Conservation (phyloP, 2,329 filamentous ascomycete genomes). For the Paracamarosporium sp. region DNA sequence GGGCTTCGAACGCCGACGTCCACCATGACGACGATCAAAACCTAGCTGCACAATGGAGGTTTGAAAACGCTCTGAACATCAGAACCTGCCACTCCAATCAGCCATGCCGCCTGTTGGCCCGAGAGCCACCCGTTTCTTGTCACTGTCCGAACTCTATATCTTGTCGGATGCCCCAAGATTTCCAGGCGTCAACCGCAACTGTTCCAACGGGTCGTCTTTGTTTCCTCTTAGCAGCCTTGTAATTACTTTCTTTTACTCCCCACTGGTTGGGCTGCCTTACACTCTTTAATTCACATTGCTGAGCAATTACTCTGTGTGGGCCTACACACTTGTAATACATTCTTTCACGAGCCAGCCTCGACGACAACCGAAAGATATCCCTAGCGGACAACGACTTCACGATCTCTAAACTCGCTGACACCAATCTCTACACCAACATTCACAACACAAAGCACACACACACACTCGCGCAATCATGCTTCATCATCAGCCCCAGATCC, state of each 20-base stretch:
- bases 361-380: constrained; percentile 55
- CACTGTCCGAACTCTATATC: constrained; percentile 43
- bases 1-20: constrained; percentile 34
- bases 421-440: constrained; percentile 33
- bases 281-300: constrained; percentile 58
- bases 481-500: constrained; percentile 47
- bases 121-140: constrained; percentile 37
- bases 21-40: constrained; percentile 45
- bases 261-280: constrained; percentile 63
- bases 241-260: constrained; percentile 57
- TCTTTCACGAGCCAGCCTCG: constrained; percentile 47
- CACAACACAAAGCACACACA: constrained; percentile 24
- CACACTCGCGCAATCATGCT: constrained; percentile 40
- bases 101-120: constrained; percentile 34
- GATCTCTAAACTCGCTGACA: constrained; percentile 14
- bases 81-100: constrained; percentile 50
- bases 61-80: constrained; percentile 52
- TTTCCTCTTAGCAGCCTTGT: constrained; percentile 49
- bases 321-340: constrained; percentile 43
- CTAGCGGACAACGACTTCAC: constrained; percentile 33
- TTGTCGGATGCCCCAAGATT: constrained; percentile 44
- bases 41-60: constrained; percentile 45
- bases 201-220: constrained; percentile 49
- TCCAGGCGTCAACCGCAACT: constrained; percentile 45
- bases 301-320: constrained; percentile 46